Base-by-base conservation (phyloP, 495 filamentous ascomycete species). In the Hypoxylon fragiforme region DNA sequence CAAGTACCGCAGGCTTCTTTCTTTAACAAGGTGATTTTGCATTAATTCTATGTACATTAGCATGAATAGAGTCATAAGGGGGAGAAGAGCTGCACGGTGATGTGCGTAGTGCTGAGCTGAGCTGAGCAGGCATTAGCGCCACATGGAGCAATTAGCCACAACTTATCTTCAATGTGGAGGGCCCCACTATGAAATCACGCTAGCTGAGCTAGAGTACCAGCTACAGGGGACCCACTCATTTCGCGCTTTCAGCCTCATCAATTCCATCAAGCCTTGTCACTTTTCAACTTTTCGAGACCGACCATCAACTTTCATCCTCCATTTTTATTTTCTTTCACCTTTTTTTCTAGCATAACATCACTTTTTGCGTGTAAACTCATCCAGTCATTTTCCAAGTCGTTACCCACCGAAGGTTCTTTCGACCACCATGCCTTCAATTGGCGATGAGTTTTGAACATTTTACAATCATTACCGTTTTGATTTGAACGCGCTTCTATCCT, bases 181-280 rank as follows among this genome's bases (percentile, higher is more conserved):
- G n/a, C n/a, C n/a, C n/a, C n/a, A n/a, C n/a, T n/a, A n/a, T n/a
- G n/a, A n/a, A n/a, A n/a, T n/a, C n/a, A n/a, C n/a, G n/a, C n/a
- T n/a, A n/a, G n/a, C n/a, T n/a, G n/a, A n/a, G n/a, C n/a, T n/a
- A n/a, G n/a, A n/a, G n/a, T n/a, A n/a, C n/a, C n/a, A 28, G 24
- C 24, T 28, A 9, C 9, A 28, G 24, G 24, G 24, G 4, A 28
- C 24, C 32, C 7, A 19, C 15, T 35, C 20, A 28, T 57, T 44
- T 48, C 34, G 22, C 6, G 20, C 13, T 40, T 15, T 59, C 55
- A 59, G 55, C 55, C 55, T 59, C 55, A 53, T 53, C 48, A 9
- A 4, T 32, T 9, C 15, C 9, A 39, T 3, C 21, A 46, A 50
- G 44, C 53, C 54, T 52, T 31, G 41, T 35, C 51, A 24, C 21